These are phyloP conservation scores for Candida maltosa DNA, from an alignment of 805 yeast genomes.

Conservation along the genomic window DNA sequence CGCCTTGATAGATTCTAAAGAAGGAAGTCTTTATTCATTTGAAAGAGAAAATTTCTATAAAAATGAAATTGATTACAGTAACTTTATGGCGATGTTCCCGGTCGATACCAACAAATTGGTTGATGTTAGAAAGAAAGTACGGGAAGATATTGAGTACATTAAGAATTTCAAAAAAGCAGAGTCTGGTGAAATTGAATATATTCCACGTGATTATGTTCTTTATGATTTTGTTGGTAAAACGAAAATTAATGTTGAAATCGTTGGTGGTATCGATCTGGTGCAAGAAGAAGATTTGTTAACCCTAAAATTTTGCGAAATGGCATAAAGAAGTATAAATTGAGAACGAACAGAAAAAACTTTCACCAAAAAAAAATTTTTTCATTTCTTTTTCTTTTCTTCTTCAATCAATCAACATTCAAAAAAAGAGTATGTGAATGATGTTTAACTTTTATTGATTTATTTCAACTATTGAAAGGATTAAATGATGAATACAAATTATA, in stretches of 20 bases:
- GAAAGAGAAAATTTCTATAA: conserved; percentile 70
- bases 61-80: conserved; percentile 29
- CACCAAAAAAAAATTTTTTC: conserved; percentile 3
- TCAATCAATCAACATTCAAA: neutral
- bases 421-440: neutral
- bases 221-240: conserved; percentile 4
- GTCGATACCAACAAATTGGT: neutral
- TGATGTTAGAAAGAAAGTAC: conserved; percentile 3
- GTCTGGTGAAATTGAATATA: neutral
- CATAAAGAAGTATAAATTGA: neutral
- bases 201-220: conserved; percentile 5
- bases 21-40: conserved; percentile 47
- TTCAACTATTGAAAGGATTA: too few species aligned
- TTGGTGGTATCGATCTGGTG: neutral
- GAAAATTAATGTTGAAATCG: conserved; percentile 4
- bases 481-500: conserved; percentile 30
- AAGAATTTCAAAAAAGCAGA: conserved; percentile 1
- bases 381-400: conserved; percentile 1
- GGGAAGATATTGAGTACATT: conserved; percentile 4
- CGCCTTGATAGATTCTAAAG: conserved; percentile 14
- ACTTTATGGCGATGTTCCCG: conserved; percentile 2
- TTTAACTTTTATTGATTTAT: neutral
- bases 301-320: conserved; percentile 1
- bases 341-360: too few species aligned
- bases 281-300: neutral